phyloP scores from a whole-genome alignment of 176 grass and related monocot species.

The Oryza punctata region DNA sequence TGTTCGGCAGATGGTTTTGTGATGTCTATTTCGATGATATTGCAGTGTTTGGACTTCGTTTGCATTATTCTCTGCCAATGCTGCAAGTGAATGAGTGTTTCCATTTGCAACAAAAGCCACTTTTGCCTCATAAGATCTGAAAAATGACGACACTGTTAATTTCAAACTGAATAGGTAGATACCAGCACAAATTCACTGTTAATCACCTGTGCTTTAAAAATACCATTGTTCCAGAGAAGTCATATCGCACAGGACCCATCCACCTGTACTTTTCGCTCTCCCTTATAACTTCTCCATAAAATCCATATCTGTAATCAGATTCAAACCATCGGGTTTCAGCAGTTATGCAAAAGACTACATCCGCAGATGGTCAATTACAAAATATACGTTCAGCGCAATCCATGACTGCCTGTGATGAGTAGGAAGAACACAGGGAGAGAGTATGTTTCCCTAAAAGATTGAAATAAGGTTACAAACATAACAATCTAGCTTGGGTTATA shows the following conservation, averaged over 20 bases:
- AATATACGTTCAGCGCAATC: neutral
- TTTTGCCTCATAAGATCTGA: conserved; percentile 84
- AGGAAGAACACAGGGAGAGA: neutral
- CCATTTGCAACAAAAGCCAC: conserved; percentile 66
- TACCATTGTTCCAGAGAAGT: conserved; percentile 94
- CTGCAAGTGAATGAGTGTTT: conserved; percentile 19
- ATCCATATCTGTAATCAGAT: conserved; percentile 73
- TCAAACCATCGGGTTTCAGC: conserved; percentile 17
- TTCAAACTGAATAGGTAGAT: conserved; percentile 14
- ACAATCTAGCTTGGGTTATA: neutral
- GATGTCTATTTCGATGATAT: conserved; percentile 32
- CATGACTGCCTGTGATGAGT: neutral
- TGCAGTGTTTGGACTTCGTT: conserved; percentile 36
- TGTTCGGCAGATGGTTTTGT: conserved; percentile 59
- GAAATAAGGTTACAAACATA: neutral
- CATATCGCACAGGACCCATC: conserved; percentile 94
- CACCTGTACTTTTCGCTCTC: conserved; percentile 91
- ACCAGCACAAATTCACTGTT: conserved; percentile 3
- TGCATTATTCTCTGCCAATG: conserved; percentile 36
- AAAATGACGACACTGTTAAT: conserved; percentile 24
- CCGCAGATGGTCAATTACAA: neutral
- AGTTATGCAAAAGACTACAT: neutral
- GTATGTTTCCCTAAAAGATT: neutral
- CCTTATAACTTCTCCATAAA: conserved; percentile 97
- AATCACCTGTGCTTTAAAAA: conserved; percentile 92